These are phyloP conservation scores for Pythium folliculosum DNA, from an alignment of 352 stramenopile genomes.

Conservation along the genomic window DNA sequence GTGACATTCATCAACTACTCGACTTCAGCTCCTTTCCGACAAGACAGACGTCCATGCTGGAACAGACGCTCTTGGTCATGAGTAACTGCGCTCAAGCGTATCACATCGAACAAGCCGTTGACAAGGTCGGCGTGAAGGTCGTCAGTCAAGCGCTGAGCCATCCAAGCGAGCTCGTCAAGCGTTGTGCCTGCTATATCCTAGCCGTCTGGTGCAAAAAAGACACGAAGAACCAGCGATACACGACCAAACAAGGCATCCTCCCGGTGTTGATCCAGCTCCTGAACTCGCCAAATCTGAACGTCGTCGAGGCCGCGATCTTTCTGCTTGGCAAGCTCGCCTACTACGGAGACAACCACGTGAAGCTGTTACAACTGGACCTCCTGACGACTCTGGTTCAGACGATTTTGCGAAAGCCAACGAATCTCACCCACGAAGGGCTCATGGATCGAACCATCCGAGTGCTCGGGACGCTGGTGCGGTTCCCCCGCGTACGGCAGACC, in stretches of 20 bases:
- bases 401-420: conserved; percentile 40
- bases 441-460: conserved; percentile 65
- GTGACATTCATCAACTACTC: conserved; percentile 36
- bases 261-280: conserved; percentile 59
- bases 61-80: conserved; percentile 66
- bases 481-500: conserved; percentile 52
- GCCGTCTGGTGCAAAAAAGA: conserved; percentile 67
- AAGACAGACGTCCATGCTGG: conserved; percentile 56
- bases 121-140: conserved; percentile 58
- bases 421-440: conserved; percentile 47
- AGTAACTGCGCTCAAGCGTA: conserved; percentile 69
- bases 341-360: conserved; percentile 63
- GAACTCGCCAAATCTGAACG: conserved; percentile 53
- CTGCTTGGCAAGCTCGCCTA: conserved; percentile 64
- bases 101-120: conserved; percentile 38
- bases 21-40: conserved; percentile 64
- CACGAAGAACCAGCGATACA: conserved; percentile 41
- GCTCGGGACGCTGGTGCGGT: conserved; percentile 60
- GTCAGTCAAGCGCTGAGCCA: conserved; percentile 56
- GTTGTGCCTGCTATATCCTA: conserved; percentile 69
- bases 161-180: conserved; percentile 67
- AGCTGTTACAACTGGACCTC: conserved; percentile 63
- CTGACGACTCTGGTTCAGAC: conserved; percentile 54
- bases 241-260: conserved; percentile 46
- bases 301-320: conserved; percentile 66